Percentiles rank a stretch among this genome's conserved stretches.
These are phyloP conservation scores for Cutaneotrichosporon cutaneum DNA, from an alignment of 1,284 basidiomycete species.

Conservation along the genomic window DNA sequence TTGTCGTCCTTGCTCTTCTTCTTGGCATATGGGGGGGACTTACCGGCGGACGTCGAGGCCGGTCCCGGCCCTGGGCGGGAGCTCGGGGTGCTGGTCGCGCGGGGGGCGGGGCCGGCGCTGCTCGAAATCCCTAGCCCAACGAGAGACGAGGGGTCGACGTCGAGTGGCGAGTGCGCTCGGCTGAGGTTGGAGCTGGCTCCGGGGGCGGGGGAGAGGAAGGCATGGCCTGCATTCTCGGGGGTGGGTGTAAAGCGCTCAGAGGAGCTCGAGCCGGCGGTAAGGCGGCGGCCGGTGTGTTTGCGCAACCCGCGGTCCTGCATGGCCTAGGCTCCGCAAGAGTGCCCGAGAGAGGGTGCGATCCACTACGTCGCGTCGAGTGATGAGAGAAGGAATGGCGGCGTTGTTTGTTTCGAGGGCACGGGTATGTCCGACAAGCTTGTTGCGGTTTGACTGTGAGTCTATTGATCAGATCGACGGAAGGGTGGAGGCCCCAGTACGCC, in stretches of 20 bases:
- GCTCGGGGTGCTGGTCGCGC: not conserved
- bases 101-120: not conserved
- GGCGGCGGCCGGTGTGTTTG: not conserved
- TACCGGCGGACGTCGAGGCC: not conserved
- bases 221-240: not conserved
- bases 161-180: conserved; percentile 1
- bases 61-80: not conserved
- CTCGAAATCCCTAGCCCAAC: conserved; percentile 30
- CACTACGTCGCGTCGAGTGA: not conserved
- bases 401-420: not conserved
- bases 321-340: not conserved
- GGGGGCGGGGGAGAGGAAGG: not conserved
- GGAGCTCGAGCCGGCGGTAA: not conserved
- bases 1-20: conserved; percentile 21
- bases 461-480: not conserved
- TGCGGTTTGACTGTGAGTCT: not conserved
- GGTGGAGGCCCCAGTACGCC: not conserved
- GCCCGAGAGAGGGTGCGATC: not conserved
- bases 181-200: not conserved
- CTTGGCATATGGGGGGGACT: conserved; percentile 2
- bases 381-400: not conserved
- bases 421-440: conserved; percentile 1
- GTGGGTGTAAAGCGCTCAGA: not conserved
- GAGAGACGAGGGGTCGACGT: conserved; percentile 17
- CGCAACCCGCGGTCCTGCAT: not conserved